Evolutionary conservation across 306 rosid genomes (phyloP), one percentile per base, ranked within the genome.

Genomic region (Lathyrus tuberosus): DNA sequence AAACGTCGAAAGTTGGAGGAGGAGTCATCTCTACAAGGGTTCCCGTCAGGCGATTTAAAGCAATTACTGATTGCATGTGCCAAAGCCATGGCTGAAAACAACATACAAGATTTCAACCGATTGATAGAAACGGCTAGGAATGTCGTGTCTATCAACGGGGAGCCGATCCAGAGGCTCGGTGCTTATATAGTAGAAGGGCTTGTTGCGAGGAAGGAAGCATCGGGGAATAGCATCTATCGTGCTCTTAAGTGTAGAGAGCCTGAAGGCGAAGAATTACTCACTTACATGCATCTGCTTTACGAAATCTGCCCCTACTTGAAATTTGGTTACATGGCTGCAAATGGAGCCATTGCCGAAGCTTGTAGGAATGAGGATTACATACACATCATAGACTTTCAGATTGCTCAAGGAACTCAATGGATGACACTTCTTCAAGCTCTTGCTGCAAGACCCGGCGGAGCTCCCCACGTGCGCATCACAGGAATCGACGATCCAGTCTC

Each of bases 301-400:
- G 99, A 95, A 77, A 87, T 91, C 62, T 95, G 97, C 71, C 99
- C 99, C 0, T 95, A 95, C 79, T 75, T 95, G 13, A 95, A 95
- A 72, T 95, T 95, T 8, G 97, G 99, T 69, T 91, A 95, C 85
- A 91, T 95, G 99, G 97, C 97, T 72, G 99, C 97, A 31, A 95
- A 95, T 24, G 97, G 97, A 62, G 99, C 99, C 38, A 91, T 95
- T 47, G 97, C 97, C 9, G 96, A 91, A 49, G 97, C 96, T 8
- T 91, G 95, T 82, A 80, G 86, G 82, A 83, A 84, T 10, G 97
- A 84, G 73, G 97, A 95, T 42, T 84, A 69, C 51, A 83, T 95
- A 70, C 99, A 95, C 84, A 95, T 95, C 43, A 75, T 95, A 75
- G 97, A 95, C 77, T 95, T 91, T 66, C 99, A 88, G 80, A 95